Evolutionary conservation across 176 grass and related monocot species (phyloP), one percentile per base, ranked within the genome.

Genomic region (Zoysia japonica): DNA sequence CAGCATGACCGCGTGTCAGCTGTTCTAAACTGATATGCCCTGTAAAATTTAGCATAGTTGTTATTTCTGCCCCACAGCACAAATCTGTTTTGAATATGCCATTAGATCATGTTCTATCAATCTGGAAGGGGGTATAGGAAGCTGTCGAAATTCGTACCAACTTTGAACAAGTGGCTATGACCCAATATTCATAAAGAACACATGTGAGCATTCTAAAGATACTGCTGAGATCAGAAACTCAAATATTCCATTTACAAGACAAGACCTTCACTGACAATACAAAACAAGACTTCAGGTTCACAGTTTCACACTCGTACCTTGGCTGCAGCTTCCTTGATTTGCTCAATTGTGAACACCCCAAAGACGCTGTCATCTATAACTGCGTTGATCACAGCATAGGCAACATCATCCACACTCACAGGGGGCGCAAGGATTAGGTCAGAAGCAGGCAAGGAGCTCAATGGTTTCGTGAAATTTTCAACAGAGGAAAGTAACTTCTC

Each of bases 401-500:
- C 92, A 45, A 99, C 96, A 69, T 99, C 92, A n/a, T 95, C 96
- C n/a, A 98, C 92, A 50, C 85, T 94, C 64, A 94, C 85, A 7
- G 92, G 95, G 4, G 87, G 75, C 49, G 89, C 85, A 50, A 98
- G 83, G 65, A 98, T 41, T 57, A 98, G 85, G 77, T 97, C 91
- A 9, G 95, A 94, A 38, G 87, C 95, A 74, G 95, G 91, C 84
- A 94, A 64, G 9, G 92, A 83, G 52, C 80, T 92, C 80, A 98
- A 84, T 7, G 89, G 91, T 79, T 79, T 94, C 5, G 89, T 94
- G 77, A 98, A 90, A 67, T 86, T 94, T 68, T 90, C 91, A 6
- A 86, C 82, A 16, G 89, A 85, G 37, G 82, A 80, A 69, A 97
- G 84, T 59, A 99, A 2, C 17, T 78, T 91, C 76, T 95, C 92